Conservation (phyloP, 2,329 filamentous ascomycete genomes). For the Ophiosphaerella herpotricha region DNA sequence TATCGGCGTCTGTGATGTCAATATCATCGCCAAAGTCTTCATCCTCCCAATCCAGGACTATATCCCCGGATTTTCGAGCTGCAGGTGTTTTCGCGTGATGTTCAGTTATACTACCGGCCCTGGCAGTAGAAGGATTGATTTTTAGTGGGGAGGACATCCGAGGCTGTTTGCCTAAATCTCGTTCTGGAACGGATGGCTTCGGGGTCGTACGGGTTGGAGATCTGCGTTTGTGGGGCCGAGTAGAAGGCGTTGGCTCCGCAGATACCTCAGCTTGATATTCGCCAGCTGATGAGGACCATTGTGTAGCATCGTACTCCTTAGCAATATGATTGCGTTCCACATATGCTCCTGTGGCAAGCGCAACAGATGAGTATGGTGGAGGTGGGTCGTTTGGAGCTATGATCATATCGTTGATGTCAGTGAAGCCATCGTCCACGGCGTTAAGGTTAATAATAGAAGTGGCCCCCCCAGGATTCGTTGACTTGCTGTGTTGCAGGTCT, state of each 20-base stretch:
- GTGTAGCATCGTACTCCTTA: too few relatives aligned
- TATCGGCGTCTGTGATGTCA: conserved; percentile 33
- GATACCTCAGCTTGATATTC: conserved; percentile 10
- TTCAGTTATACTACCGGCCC: background rate
- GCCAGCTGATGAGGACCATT: conserved; percentile 12
- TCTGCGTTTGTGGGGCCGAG: conserved; percentile 35
- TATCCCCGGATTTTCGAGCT: conserved; percentile 21
- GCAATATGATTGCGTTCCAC: conserved; percentile 8
- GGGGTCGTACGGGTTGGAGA: conserved; percentile 35
- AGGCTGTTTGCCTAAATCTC: conserved; percentile 35
- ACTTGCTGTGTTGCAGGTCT: conserved; percentile 23
- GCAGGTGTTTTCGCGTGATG: conserved; percentile 12
- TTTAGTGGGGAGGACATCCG: conserved; percentile 26
- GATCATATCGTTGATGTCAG: conserved; percentile 46
- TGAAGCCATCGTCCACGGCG: conserved; percentile 36
- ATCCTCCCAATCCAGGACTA: conserved; percentile 39
- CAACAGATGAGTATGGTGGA: conserved; percentile 53
- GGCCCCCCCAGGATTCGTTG: conserved; percentile 18
- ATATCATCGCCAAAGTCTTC: conserved; percentile 35
- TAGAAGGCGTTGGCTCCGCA: conserved; percentile 5
- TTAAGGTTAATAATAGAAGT: conserved; percentile 18
- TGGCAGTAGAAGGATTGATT: background rate
- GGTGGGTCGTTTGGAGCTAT: conserved; percentile 33
- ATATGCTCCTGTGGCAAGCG: conserved; percentile 8
- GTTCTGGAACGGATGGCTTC: conserved; percentile 28